A percentile compares a stretch with the other conserved stretches of the same genome.
These are phyloP conservation scores for Cladophialophora immunda DNA, from an alignment of 2,329 filamentous ascomycete genomes.

Conservation along the genomic window DNA sequence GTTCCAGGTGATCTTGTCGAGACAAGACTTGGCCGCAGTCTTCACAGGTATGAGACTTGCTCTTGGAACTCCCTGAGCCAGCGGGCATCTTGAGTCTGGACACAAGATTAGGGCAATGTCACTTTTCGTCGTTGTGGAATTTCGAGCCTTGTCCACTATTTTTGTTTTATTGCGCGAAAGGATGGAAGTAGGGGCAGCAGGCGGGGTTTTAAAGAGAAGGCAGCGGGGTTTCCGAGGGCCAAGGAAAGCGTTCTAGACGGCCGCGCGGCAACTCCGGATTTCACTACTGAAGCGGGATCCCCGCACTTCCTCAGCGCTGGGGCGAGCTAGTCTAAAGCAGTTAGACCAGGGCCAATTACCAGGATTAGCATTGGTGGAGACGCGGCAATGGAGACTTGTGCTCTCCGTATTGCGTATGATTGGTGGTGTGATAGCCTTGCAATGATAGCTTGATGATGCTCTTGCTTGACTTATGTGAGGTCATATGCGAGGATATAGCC, in stretches of 20 bases:
- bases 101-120: slow-evolving; percentile 2
- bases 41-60: slow-evolving; percentile 19
- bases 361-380: not conserved
- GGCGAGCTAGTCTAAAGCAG: not conserved
- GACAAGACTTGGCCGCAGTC: slow-evolving; percentile 21
- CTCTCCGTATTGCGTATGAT: too few relatives aligned
- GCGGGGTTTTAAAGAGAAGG: not conserved
- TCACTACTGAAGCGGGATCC: not conserved
- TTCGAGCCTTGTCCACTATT: slow-evolving; percentile 6
- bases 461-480: too few relatives aligned
- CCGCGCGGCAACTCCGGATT: not conserved
- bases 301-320: not conserved
- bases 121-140: not conserved
- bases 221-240: not conserved
- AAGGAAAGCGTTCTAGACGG: not conserved
- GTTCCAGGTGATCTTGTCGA: slow-evolving; percentile 21
- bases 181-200: not conserved
- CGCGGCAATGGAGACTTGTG: too few relatives aligned
- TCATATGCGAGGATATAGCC: too few relatives aligned
- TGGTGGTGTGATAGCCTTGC: too few relatives aligned
- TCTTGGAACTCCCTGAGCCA: not conserved
- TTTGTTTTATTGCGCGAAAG: slow-evolving; percentile 3
- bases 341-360: not conserved
- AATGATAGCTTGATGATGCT: too few relatives aligned
- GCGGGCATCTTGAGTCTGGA: slow-evolving; percentile 4